Conservation (phyloP, 2,329 filamentous ascomycete genomes). For the Zopfia rhizophila region DNA sequence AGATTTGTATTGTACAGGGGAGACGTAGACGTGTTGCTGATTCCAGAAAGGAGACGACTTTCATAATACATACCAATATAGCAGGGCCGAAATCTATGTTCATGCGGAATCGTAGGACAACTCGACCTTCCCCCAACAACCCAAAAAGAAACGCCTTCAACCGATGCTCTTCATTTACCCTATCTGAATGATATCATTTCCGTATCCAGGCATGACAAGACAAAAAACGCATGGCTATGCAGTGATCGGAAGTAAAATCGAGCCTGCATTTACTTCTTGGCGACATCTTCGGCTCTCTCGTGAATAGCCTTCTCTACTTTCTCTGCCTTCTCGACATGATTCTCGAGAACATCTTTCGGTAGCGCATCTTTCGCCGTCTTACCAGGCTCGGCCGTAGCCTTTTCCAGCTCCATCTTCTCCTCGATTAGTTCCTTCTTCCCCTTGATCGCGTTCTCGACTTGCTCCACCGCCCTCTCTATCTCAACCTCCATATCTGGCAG, state of each 20-base stretch:
- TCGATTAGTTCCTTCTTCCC: slow-evolving; percentile 47
- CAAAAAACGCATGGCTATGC: background rate
- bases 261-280: slow-evolving; percentile 15
- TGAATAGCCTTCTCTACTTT: slow-evolving; percentile 37
- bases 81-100: slow-evolving; percentile 9
- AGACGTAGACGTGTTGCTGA: background rate
- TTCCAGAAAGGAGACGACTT: background rate
- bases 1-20: background rate
- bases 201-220: background rate
- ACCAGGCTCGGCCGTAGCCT: slow-evolving; percentile 36
- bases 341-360: slow-evolving; percentile 39
- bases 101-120: slow-evolving; percentile 13
- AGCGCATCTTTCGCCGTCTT: slow-evolving; percentile 41
- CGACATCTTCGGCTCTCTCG: slow-evolving; percentile 20
- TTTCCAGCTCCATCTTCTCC: slow-evolving; percentile 51
- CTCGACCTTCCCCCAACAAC: slow-evolving; percentile 16
- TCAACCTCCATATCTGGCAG: slow-evolving; percentile 65
- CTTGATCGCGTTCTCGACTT: slow-evolving; percentile 59
- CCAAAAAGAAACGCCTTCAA: slow-evolving; percentile 4
- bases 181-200: slow-evolving; percentile 1
- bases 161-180: background rate
- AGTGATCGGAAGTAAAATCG: slow-evolving; percentile 1
- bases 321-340: no score
- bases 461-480: slow-evolving; percentile 63
- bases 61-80: slow-evolving; percentile 13